Percentiles rank a stretch among this genome's conserved stretches.
Conservation (phyloP, 352 stramenopile genomes). For the Globisporangium splendens region DNA sequence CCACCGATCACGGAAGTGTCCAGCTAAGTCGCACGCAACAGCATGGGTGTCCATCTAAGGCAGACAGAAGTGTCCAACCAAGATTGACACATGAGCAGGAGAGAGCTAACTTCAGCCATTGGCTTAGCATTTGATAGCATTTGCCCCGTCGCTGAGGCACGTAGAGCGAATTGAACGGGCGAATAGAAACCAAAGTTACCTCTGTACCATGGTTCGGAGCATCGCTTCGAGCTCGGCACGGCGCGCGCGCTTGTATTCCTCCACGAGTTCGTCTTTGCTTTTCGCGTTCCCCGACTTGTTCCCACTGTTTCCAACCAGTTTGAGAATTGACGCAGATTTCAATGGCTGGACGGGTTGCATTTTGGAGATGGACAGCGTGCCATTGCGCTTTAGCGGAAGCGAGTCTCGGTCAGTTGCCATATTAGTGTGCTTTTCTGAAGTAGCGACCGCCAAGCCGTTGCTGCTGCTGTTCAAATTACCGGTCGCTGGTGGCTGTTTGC, state of each 20-base stretch:
- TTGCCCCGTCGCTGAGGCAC: no score
- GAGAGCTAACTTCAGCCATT: no score
- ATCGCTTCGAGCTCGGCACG: conserved; percentile 61
- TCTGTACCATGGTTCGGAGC: conserved; percentile 61
- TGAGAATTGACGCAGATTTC: conserved; percentile 52
- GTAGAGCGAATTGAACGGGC: no score
- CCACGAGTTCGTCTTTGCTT: conserved; percentile 48
- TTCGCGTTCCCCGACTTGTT: conserved; percentile 29
- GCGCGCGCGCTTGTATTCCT: conserved; percentile 65
- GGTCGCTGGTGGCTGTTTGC: not conserved
- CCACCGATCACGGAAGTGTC: conserved; percentile 80
- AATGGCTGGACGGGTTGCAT: conserved; percentile 5
- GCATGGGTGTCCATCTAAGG: no score
- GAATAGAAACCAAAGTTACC: conserved; percentile 18
- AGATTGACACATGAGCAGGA: no score
- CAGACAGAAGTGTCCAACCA: no score
- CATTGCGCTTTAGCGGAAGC: conserved; percentile 4
- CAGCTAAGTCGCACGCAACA: conserved; percentile 26
- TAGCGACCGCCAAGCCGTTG: no score
- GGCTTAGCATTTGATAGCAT: no score
- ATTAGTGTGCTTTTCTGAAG: no score
- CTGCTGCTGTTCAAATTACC: no score
- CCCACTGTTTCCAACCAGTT: conserved; percentile 34
- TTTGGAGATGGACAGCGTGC: conserved; percentile 1
- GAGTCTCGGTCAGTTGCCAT: not conserved